phyloP scores from a whole-genome alignment of 352 stramenopile genomes.

The Pythium pyrilobum region DNA sequence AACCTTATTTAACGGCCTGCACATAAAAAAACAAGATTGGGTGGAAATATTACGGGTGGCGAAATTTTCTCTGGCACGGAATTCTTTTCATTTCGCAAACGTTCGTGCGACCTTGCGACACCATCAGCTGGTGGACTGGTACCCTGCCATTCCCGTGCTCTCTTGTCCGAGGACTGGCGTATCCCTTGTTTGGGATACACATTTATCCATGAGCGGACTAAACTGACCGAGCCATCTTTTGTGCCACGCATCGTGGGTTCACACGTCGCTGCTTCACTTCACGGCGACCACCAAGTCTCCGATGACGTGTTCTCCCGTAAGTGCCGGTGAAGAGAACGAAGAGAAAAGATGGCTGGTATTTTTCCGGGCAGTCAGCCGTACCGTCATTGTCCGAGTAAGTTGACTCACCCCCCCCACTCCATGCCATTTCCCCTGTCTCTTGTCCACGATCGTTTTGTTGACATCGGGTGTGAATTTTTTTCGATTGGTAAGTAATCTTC shows the following conservation, averaged over 20 bases:
- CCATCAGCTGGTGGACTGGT: slow-evolving; percentile 4
- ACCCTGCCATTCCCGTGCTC: slow-evolving; percentile 1
- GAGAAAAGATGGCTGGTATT: no score
- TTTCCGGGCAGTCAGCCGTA: neutral
- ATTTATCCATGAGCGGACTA: no score
- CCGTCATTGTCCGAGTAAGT: neutral
- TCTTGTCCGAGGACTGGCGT: neutral
- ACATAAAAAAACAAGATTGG: neutral
- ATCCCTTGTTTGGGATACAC: no score
- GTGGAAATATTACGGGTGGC: neutral
- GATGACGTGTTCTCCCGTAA: no score
- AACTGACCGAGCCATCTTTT: no score
- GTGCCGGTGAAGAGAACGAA: neutral
- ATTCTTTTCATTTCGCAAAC: slow-evolving; percentile 6
- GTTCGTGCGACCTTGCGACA: slow-evolving; percentile 5
- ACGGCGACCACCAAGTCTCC: no score
- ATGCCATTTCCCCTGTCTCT: no score
- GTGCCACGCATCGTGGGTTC: no score
- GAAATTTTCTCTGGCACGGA: slow-evolving; percentile 8
- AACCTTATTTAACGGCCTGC: slow-evolving; percentile 22
- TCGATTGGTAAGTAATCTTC: no score
- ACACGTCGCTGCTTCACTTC: no score
- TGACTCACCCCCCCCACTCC: neutral
- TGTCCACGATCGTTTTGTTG: no score
- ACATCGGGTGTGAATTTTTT: neutral